Conservation (phyloP, 345 rosid genomes). For the Eucalyptus sp. region DNA sequence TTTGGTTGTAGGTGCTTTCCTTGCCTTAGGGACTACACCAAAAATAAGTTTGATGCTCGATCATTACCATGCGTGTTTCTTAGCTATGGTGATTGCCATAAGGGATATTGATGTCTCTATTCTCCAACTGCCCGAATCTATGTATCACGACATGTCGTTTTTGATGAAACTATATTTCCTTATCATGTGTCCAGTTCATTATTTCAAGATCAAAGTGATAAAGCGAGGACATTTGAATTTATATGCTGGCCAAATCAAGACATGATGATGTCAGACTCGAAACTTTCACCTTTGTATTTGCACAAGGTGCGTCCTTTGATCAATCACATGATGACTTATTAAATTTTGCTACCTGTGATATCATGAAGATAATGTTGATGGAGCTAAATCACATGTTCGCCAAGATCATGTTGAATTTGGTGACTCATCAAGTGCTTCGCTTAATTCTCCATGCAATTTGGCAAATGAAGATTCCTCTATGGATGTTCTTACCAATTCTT, state of each 20-base stretch:
- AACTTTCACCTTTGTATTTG: not conserved
- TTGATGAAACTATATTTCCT: not conserved
- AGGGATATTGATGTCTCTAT: not conserved
- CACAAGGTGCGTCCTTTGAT: not conserved
- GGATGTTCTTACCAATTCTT: not conserved
- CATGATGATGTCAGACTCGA: fast-evolving
- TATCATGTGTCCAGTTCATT: not conserved
- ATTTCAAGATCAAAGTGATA: not conserved
- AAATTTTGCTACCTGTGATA: not conserved
- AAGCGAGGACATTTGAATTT: not conserved
- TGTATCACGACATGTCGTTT: not conserved
- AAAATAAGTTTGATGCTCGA: not conserved
- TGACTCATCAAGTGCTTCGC: not conserved
- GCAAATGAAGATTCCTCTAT: not conserved
- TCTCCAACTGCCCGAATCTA: too few relatives aligned
- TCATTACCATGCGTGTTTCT: not conserved
- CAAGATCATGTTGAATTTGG: not conserved
- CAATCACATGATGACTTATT: not conserved
- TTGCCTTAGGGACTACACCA: too few relatives aligned
- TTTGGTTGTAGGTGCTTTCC: not conserved
- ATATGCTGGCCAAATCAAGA: not conserved
- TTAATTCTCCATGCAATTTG: not conserved
- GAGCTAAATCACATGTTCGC: not conserved
- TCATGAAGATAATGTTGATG: not conserved
- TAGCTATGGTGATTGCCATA: not conserved